phyloP scores from a whole-genome alignment of 176 grass and related monocot species.

The Chrysopogon serrulatus region DNA sequence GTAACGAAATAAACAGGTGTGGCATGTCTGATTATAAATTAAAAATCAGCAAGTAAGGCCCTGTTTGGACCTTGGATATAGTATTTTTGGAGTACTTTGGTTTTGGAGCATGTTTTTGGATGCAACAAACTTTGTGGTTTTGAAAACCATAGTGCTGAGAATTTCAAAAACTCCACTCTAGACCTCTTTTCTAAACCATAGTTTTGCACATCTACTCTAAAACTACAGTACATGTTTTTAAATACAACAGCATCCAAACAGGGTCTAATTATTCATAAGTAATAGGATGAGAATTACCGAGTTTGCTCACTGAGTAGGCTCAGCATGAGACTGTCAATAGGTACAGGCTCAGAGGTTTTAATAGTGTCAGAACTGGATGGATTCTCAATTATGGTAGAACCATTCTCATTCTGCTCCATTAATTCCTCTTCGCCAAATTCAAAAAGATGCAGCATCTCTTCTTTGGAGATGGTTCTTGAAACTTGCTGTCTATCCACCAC shows the following conservation, averaged over 20 bases:
- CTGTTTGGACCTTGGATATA: background rate
- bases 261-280: background rate
- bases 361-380: slow-evolving; percentile 19
- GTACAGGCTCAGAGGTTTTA: slow-evolving; percentile 31
- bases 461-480: slow-evolving; percentile 97
- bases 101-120: background rate
- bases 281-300: slow-evolving; percentile 47
- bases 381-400: slow-evolving; percentile 22
- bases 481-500: slow-evolving; percentile 97
- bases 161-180: no score
- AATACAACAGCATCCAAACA: background rate
- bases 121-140: background rate
- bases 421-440: slow-evolving; percentile 95
- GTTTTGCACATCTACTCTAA: background rate
- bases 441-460: slow-evolving; percentile 95
- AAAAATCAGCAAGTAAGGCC: background rate
- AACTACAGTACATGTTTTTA: background rate
- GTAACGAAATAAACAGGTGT: background rate
- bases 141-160: background rate
- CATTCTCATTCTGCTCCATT: slow-evolving; percentile 41
- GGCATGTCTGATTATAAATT: background rate
- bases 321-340: slow-evolving; percentile 66
- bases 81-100: background rate
- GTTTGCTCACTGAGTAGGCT: slow-evolving; percentile 66
- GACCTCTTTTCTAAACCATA: no score